These are phyloP conservation scores for Camelina hispida DNA, from an alignment of 345 rosid species.

Conservation along the genomic window DNA sequence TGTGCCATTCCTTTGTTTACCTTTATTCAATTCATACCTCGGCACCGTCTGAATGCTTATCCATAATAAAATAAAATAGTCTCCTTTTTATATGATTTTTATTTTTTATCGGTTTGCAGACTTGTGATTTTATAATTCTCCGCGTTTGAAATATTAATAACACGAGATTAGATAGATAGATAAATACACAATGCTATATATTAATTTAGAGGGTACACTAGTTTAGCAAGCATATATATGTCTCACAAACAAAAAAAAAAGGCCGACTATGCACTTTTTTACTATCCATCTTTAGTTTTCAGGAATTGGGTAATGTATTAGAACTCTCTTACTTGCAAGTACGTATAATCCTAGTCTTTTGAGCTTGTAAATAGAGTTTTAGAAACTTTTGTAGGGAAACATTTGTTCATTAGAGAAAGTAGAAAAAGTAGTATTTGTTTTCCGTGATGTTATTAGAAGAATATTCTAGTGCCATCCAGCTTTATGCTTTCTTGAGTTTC, in stretches of 20 bases:
- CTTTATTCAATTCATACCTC: slow-evolving; percentile 12
- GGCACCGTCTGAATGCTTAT: slow-evolving; percentile 41
- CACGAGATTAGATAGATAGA: background rate
- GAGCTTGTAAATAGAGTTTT: background rate
- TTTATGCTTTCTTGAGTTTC: background rate
- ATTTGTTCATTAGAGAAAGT: background rate
- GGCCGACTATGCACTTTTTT: too few species aligned
- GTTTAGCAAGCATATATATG: background rate
- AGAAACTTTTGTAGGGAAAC: background rate
- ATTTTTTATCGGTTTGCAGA: background rate
- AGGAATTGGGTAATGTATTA: background rate
- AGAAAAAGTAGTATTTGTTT: background rate
- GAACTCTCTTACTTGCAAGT: background rate
- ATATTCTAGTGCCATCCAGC: background rate
- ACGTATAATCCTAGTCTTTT: background rate
- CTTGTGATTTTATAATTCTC: background rate
- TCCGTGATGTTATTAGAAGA: background rate
- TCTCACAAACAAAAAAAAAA: too few species aligned
- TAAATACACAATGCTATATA: background rate
- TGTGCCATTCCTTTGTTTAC: background rate
- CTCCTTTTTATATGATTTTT: background rate
- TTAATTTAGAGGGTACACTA: background rate
- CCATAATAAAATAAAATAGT: slow-evolving; percentile 20
- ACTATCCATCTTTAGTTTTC: too few species aligned
- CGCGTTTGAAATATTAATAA: background rate